Base-by-base conservation (phyloP, 345 rosid species). In the Durio zibethinus region DNA sequence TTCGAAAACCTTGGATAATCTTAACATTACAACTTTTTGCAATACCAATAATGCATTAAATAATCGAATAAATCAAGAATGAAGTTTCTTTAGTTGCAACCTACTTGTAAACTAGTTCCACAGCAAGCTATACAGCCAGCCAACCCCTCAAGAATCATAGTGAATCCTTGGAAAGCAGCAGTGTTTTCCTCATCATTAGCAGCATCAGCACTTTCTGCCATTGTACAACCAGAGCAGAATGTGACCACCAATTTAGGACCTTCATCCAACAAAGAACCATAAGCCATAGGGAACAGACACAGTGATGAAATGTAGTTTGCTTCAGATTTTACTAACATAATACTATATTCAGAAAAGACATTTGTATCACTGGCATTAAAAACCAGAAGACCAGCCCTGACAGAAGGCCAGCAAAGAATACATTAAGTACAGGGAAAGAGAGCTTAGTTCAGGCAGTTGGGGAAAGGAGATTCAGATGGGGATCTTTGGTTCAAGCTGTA, bases 121-220 rank as follows among this genome's bases (percentile, higher is more conserved):
- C 82, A 67, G 82, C 86, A 86, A 73, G 86, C 59, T 40, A 92
- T 27, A 80, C 98, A 96, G 74, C 85, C 89, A 68, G 93, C 97
- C 90, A 96, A 82, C 57, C 97, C 90, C 70, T 86, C 88, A 21
- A 89, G 86, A 86, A 90, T 83, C 74, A 74, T 61, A 78, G 76
- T 67, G 77, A 86, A 83, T 76, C 47, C 82, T 76, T 82, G 74
- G 45, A 57, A 68, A 57, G 68, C 65, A 25, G 81, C 47, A 68
- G 23, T 74, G 54, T 35, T 82, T 68, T 72, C 80, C 3, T 56
- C 74, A 4, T 72, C 81, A 65, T 85, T 83, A 63, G 78, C 82
- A 81, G 86, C 72, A 72, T 43, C 82, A 78, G 83, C 69, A 77
- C 69, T 73, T 35, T 79, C 86, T 60, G 10, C 74, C 66, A 75